Conservation (phyloP, 805 yeast species). For the Candida montana region DNA sequence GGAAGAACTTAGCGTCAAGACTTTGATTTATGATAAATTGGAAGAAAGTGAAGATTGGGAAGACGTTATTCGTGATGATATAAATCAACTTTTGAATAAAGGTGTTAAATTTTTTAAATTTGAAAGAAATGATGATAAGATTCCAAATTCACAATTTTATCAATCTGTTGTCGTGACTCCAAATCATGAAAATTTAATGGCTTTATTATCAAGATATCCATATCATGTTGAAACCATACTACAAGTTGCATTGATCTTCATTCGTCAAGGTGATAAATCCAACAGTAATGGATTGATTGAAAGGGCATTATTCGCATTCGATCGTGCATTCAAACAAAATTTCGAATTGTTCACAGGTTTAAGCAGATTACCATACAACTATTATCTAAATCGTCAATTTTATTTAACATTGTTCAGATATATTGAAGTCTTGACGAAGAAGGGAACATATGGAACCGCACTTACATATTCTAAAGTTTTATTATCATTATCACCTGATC, state of each 20-base stretch:
- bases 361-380: constrained; percentile 70
- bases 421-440: constrained; percentile 62
- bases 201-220: constrained; percentile 50
- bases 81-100: constrained; percentile 30
- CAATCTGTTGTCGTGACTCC: constrained; percentile 67
- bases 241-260: constrained; percentile 68
- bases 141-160: constrained; percentile 44
- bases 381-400: constrained; percentile 70
- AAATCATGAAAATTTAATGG: constrained; percentile 68
- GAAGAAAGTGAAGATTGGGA: constrained; percentile 38
- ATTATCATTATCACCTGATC: constrained; percentile 64
- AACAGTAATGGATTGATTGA: constrained; percentile 72
- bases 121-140: constrained; percentile 29
- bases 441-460: constrained; percentile 76
- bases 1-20: constrained; percentile 44
- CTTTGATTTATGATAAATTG: constrained; percentile 33
- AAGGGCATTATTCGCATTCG: constrained; percentile 73
- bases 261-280: constrained; percentile 69
- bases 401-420: constrained; percentile 70
- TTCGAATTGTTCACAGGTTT: constrained; percentile 50
- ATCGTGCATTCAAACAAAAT: constrained; percentile 60
- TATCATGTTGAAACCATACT: constrained; percentile 75
- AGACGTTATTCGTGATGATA: constrained; percentile 41
- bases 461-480: constrained; percentile 67
- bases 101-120: constrained; percentile 59